Evolutionary conservation across 73 alveolate genomes (phyloP).

Genomic region (Tetrahymena borealis): DNA sequence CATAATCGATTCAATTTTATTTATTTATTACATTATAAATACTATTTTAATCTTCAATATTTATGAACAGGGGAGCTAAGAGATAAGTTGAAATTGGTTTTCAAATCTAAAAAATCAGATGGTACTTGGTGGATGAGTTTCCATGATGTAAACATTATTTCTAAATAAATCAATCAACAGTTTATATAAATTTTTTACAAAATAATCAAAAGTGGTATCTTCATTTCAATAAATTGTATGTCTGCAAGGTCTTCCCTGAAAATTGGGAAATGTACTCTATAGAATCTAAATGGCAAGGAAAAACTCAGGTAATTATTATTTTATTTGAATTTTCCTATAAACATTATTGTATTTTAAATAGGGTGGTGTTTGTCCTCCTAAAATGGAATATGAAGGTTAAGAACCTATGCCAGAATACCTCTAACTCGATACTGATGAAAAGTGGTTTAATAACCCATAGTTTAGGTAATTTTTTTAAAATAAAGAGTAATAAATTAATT

Average conservation of each 20-base stretch:
- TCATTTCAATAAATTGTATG: slow-evolving; percentile 86
- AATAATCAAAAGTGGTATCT: slow-evolving; percentile 93
- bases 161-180: too few species aligned
- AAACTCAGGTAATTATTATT: slow-evolving; percentile 48
- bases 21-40: background rate
- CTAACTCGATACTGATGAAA: slow-evolving; percentile 91
- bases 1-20: background rate
- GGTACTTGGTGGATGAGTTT: slow-evolving; percentile 99
- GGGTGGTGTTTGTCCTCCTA: slow-evolving; percentile 95
- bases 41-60: background rate
- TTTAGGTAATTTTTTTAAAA: slow-evolving; percentile 23
- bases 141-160: background rate
- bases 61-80: slow-evolving; percentile 70
- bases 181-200: too few species aligned
- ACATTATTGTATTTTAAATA: background rate
- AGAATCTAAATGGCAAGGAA: slow-evolving; percentile 91
- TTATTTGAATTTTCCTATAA: background rate
- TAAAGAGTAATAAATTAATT: background rate
- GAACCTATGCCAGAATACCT: slow-evolving; percentile 61
- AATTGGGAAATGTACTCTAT: slow-evolving; percentile 92
- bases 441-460: slow-evolving; percentile 97
- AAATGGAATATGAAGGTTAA: slow-evolving; percentile 68
- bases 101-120: slow-evolving; percentile 74
- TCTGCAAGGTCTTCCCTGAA: slow-evolving; percentile 96
- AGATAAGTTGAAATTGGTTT: slow-evolving; percentile 88